Base-by-base conservation (phyloP, 1,284 basidiomycete species). In the Trametes versicolor region DNA sequence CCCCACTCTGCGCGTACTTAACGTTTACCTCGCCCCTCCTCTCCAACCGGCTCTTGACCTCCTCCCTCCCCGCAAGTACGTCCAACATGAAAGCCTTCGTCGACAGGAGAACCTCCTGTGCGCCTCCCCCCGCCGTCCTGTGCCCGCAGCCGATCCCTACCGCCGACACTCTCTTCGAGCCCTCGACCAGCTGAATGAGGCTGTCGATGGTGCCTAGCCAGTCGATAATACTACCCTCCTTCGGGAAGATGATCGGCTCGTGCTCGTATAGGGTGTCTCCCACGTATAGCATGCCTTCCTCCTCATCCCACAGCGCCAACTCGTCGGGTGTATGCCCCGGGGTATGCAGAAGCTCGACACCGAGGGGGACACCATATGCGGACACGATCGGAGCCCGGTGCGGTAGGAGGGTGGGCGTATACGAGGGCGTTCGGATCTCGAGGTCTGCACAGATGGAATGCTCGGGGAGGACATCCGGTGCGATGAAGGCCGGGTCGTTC, bases 291-390 rank as follows among this genome's bases (percentile, higher is more conserved):
- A 86, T 83, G 58, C 73, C 73, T 58, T 87, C 85, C 4, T 67
- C 70, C 15, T 71, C 74, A 58, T 87, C 83, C 76, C 85, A 87
- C 6, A 85, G 60, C 0, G 84, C 85, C 21, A 86, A 72, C 66
- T 86, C 81, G 73, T 87, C 86, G 5, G 85, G 87, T 0, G 83
- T 86, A 62, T 87, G 86, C 21, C 85, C 85, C 0, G 85, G 85
- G 0, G 84, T 85, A 64, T 87, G 85, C 56, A 87, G 76, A 54
- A 86, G 73, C 4, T 67, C 78, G 32, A 86, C 65, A 0, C 79
- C 80, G 8, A 72, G 68, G 27, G 62, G 48, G 17, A 41, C 34
- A 12, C 63, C 61, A 36, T 69, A 60, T 21, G 34, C 45, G 32
- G 69, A 67, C 6, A 59, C 50, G n/a, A 75, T 34, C 1, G 47